Conservation (phyloP, 257 asterid genomes). For the Knoxia roxburghii region DNA sequence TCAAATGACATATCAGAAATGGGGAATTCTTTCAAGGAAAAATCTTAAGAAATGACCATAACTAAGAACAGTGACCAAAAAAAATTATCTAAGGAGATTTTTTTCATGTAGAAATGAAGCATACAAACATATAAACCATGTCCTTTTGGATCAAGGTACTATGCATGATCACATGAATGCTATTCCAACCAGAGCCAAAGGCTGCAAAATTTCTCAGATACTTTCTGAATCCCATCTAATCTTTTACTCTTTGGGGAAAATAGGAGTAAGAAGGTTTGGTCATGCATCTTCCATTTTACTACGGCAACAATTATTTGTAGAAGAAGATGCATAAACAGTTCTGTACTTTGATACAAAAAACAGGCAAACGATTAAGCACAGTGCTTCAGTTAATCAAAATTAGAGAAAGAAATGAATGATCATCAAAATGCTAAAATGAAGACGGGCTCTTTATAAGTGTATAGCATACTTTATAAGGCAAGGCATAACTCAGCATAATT, state of each 20-base stretch:
- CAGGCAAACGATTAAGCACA: background rate
- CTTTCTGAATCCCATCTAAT: background rate
- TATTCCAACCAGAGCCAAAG: background rate
- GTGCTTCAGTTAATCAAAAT: background rate
- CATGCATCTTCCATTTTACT: background rate
- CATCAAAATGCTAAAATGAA: background rate
- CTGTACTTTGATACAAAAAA: background rate
- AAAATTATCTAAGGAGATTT: background rate
- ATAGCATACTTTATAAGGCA: conserved; percentile 2
- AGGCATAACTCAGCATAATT: conserved; percentile 2
- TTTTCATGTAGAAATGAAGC: background rate
- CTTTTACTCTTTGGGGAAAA: background rate
- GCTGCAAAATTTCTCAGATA: background rate
- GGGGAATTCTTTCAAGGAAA: background rate
- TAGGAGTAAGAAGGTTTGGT: background rate
- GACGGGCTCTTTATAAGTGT: background rate
- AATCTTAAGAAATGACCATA: background rate
- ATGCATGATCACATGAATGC: background rate
- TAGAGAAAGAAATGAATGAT: background rate
- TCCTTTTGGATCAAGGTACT: background rate
- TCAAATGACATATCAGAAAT: conserved; percentile 8
- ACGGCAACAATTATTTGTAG: background rate
- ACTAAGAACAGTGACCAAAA: background rate
- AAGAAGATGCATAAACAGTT: background rate
- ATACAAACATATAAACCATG: background rate